Evolutionary conservation across 2,329 filamentous ascomycete species (phyloP), one percentile per base, ranked within the genome.

Genomic region (Pseudogymnoascus sp.): DNA sequence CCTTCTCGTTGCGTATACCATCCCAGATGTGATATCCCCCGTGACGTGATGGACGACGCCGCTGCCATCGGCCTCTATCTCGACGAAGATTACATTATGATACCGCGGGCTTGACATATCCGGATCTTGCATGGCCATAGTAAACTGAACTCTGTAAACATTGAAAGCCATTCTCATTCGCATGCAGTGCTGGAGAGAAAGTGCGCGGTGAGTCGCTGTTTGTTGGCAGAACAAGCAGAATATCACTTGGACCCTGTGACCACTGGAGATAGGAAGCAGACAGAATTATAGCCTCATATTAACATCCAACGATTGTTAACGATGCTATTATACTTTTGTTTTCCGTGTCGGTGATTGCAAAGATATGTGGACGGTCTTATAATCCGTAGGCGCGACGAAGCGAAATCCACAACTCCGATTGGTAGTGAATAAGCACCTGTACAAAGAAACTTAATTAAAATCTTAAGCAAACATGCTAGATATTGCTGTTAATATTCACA

Each of bases 61-160:
- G 6, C 37, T 16, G 23, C 44, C 61, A 31, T 53, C 61, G n/a
- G 44, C 68, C 14, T 53, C 46, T n/a, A 25, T 31, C n/a, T 63
- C 46, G 10, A 63, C 61, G 34, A 63, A 63, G 7, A 63, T 63
- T 12, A 63, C 46, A 60, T 63, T 28, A 31, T 63, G 61, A 10
- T 63, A 63, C 28, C 61, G 36, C n/a, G 61, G 61, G 37, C 44
- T 59, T 3, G 61, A 50, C 61, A 63, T 63, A 14, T 63, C 61
- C 1, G 61, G 50, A 59, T 63, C 61, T 18, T 14, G 25, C n/a
- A 63, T 63, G 3, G 18, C 25, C 18, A 63, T 63, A 28, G 16
- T 18, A 4, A 59, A 59, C 5, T 50, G 31, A 38, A 63, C 34
- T 40, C 34, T 63, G 46, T 63, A 63, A 38, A 63, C 61, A 31